Conservation (phyloP, 176 grass and related monocot species). For the Avena atlantica region DNA sequence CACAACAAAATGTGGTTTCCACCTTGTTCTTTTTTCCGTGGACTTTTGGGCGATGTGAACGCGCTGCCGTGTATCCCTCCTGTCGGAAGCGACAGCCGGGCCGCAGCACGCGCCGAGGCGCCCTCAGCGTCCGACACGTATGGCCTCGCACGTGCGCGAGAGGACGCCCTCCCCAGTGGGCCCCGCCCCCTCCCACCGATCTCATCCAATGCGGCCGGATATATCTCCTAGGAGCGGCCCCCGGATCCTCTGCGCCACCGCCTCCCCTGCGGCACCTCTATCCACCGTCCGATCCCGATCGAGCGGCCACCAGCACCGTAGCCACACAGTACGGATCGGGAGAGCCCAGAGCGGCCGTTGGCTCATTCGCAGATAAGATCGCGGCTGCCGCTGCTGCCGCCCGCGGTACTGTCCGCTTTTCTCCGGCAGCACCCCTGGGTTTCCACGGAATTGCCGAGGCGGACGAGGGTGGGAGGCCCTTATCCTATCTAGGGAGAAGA, state of each 20-base stretch:
- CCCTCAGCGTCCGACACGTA: slow-evolving; percentile 47
- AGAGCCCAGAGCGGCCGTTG: not conserved
- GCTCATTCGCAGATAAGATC: slow-evolving; percentile 46
- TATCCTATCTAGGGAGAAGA: too few relatives aligned
- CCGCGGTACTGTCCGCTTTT: not conserved
- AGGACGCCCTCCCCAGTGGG: not conserved
- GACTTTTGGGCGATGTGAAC: not conserved
- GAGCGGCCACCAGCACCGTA: not conserved
- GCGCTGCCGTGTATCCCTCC: not conserved
- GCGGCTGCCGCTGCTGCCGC: not conserved
- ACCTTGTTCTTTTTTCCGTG: not conserved
- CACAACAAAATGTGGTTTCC: not conserved
- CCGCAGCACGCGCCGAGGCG: slow-evolving; percentile 36
- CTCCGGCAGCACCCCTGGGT: not conserved
- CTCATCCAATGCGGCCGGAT: slow-evolving; percentile 58
- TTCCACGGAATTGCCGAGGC: accelerated
- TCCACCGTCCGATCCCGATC: not conserved
- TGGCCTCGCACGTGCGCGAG: not conserved
- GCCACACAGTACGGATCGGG: not conserved
- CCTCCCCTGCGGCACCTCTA: accelerated
- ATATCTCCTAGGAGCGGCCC: slow-evolving; percentile 28
- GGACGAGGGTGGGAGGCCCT: not conserved
- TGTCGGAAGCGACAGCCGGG: slow-evolving; percentile 44
- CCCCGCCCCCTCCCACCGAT: slow-evolving; percentile 30
- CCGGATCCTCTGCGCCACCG: not conserved